Conservation (phyloP, 2,329 filamentous ascomycete genomes). For the Claviceps sorghi region DNA sequence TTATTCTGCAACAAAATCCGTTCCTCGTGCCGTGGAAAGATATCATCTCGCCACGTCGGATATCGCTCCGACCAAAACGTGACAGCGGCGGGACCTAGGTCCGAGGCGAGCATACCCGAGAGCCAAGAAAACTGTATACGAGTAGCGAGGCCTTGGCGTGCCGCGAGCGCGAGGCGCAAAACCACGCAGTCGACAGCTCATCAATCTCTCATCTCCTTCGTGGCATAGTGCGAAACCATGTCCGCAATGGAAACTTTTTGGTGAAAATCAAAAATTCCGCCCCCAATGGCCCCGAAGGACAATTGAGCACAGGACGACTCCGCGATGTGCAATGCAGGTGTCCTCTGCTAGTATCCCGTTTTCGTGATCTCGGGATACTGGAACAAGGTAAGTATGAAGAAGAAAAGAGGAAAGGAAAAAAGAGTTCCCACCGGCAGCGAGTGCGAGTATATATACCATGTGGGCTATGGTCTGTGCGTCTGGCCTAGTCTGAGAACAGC, state of each 20-base stretch:
- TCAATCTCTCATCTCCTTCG: neutral
- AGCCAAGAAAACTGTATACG: no score
- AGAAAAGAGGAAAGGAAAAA: slow-evolving; percentile 14
- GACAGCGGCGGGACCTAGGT: no score
- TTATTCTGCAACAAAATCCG: no score
- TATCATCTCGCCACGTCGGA: no score
- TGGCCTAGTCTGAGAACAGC: neutral
- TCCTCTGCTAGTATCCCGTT: slow-evolving; percentile 24
- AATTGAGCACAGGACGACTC: slow-evolving; percentile 32
- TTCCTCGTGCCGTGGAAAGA: no score
- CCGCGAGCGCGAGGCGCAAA: no score
- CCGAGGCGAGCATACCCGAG: no score
- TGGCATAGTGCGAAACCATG: neutral
- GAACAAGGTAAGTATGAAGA: slow-evolving; percentile 39
- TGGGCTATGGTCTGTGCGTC: slow-evolving; percentile 12
- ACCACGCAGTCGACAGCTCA: no score
- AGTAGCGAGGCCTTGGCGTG: no score
- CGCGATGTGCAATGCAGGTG: slow-evolving; percentile 41
- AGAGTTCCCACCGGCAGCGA: slow-evolving; percentile 8
- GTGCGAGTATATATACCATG: slow-evolving; percentile 10
- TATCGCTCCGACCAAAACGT: no score
- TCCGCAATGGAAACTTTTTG: slow-evolving; percentile 1
- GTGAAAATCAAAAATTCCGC: slow-evolving; percentile 33
- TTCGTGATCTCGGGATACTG: slow-evolving; percentile 29
- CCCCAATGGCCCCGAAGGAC: slow-evolving; percentile 37